Conservation (phyloP, 176 grass and related monocot genomes). For the Oropetium thomaeum region DNA sequence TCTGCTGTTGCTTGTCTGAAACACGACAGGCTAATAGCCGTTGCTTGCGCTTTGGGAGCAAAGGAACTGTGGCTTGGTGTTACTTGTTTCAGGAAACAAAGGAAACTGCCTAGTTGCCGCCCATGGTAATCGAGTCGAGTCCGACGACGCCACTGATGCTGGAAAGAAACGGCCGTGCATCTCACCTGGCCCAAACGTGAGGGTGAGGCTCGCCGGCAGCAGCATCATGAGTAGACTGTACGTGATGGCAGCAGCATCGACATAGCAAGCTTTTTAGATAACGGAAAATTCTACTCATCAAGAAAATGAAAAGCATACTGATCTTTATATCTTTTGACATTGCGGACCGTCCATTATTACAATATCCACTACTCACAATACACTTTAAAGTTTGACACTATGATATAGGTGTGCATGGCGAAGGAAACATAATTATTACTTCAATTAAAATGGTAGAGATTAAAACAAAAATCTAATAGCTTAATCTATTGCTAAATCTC, state of each 20-base stretch:
- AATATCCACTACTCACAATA: too few species aligned
- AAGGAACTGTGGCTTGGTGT: neutral
- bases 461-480: neutral
- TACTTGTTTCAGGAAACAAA: neutral
- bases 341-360: too few species aligned
- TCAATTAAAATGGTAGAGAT: too few species aligned
- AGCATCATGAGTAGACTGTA: neutral
- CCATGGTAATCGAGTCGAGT: conserved; percentile 16
- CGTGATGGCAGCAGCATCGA: neutral
- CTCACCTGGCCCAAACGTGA: neutral
- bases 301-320: too few species aligned
- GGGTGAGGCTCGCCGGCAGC: conserved; percentile 8
- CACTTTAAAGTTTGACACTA: too few species aligned
- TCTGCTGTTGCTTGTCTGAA: too few species aligned
- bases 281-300: too few species aligned
- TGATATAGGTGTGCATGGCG: neutral
- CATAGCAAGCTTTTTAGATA: too few species aligned
- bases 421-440: neutral
- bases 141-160: neutral
- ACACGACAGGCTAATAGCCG: too few species aligned
- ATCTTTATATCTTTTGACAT: too few species aligned
- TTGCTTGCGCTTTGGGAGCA: neutral
- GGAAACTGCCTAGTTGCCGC: neutral
- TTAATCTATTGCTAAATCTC: neutral
- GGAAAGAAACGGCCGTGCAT: neutral